A percentile compares a stretch with the other conserved stretches of the same genome.
Conservation (phyloP, 768 basidiomycete species). For the Serendipita sp. region DNA sequence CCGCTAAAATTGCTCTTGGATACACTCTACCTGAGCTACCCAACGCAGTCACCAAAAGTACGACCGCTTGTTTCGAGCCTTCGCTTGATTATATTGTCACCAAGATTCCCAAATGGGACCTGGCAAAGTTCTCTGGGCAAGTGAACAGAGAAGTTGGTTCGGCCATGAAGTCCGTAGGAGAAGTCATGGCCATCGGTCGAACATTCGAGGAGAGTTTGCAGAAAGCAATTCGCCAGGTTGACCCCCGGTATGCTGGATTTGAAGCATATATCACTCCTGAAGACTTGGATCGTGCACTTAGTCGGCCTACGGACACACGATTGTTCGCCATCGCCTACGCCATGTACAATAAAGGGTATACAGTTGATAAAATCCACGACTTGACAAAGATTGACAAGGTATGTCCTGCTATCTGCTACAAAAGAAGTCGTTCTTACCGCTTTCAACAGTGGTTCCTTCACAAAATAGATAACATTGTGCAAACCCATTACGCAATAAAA, state of each 20-base stretch:
- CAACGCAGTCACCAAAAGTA: slow-evolving; percentile 98
- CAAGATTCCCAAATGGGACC: slow-evolving; percentile 99
- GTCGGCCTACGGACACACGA: slow-evolving; percentile 83
- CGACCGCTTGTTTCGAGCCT: slow-evolving; percentile 97
- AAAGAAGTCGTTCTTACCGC: background rate
- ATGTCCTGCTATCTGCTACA: slow-evolving; percentile 7
- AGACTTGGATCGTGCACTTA: slow-evolving; percentile 65
- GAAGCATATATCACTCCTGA: slow-evolving; percentile 84
- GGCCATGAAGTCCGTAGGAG: slow-evolving; percentile 97
- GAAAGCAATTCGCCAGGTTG: slow-evolving; percentile 95
- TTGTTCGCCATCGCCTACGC: slow-evolving; percentile 95
- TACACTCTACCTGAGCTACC: slow-evolving; percentile 95
- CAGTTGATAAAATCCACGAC: slow-evolving; percentile 78
- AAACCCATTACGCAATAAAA: slow-evolving; percentile 62
- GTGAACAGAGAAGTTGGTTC: slow-evolving; percentile 92
- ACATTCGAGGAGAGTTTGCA: slow-evolving; percentile 98
- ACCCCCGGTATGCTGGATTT: slow-evolving; percentile 92
- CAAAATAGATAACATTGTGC: slow-evolving; percentile 98
- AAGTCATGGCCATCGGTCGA: slow-evolving; percentile 99
- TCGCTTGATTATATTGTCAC: slow-evolving; percentile 98
- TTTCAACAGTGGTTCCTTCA: slow-evolving; percentile 77
- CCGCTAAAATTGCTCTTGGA: slow-evolving; percentile 95
- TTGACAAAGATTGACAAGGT: slow-evolving; percentile 98
- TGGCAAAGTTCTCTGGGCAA: slow-evolving; percentile 74
- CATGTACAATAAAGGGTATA: slow-evolving; percentile 85